Evolutionary conservation across 2,329 filamentous ascomycete genomes (phyloP), one percentile per base, ranked within the genome.

Genomic region (Penicillium sp.): DNA sequence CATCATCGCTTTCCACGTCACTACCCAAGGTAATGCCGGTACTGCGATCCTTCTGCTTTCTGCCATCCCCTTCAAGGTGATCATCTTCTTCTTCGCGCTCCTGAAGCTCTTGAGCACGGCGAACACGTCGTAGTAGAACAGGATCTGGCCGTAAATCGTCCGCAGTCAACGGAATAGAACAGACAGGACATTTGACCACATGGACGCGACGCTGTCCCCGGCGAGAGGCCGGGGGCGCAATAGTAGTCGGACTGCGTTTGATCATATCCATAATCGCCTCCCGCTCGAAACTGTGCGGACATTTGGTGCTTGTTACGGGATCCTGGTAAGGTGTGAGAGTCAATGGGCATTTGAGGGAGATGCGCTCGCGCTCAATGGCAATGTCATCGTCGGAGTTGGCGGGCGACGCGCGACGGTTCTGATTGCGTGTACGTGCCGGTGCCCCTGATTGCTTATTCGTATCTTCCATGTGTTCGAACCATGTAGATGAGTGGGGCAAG

Each of bases 391-490:
- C 78, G 19, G 73, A 76, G 31, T 71, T 69, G 3, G 66, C 65
- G 2, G 69, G 54, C 1, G 67, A 67, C 0, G 62, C 57, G 66
- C 60, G 61, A n/a, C 56, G 65, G 37, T 61, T 40, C 50, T 45
- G 57, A 59, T 53, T 73, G 64, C 61, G 63, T 47, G 60, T 61
- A 19, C 49, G 69, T 68, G 54, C 37, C 46, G 31, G n/a, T 33
- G 41, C 38, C 35, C 49, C 37, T 23, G 50, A 33, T 31, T 38
- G 35, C 4, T 57, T 52, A 55, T 43, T 54, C 1, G 56, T 55
- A 23, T 79, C 78, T 62, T 78, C 76, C 55, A 81, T 75, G 13
- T 81, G 78, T 4, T 75, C 69, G 68, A 90, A 89, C 87, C 87
- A 90, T 12, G 84, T 83, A 13, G 80, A 81, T 10, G 82, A 72